Evolutionary conservation across 106 monocot species (phyloP).

Genomic region (Gastrodia elata): DNA sequence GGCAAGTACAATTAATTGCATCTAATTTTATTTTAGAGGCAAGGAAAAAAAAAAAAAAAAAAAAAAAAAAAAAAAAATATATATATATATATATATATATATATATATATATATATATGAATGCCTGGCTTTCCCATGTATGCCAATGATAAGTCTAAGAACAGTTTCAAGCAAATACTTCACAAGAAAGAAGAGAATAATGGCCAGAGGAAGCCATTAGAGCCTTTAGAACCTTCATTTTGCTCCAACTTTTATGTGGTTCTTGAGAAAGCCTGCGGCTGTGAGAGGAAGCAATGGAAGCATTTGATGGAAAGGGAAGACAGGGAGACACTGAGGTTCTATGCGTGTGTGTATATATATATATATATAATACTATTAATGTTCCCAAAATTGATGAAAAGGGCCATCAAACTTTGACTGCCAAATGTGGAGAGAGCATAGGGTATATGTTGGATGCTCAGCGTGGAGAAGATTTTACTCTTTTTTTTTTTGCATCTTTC

Average conservation of each 20-base stretch:
- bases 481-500: neutral
- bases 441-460: neutral
- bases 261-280: neutral
- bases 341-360: neutral
- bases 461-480: neutral
- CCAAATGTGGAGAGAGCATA: neutral
- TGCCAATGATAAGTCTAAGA: neutral
- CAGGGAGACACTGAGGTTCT: neutral
- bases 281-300: neutral
- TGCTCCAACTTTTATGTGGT: neutral
- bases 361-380: neutral
- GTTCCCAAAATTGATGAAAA: constrained; percentile 1
- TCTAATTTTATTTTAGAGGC: neutral
- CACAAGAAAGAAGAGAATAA: neutral
- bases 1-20: neutral
- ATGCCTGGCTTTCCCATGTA: constrained; percentile 14
- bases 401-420: neutral
- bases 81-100: no score
- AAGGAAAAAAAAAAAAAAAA: neutral
- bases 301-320: neutral
- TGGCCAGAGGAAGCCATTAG: neutral
- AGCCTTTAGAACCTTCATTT: neutral
- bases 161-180: neutral
- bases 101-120: no score
- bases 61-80: neutral